Percentiles rank a stretch among this genome's conserved stretches.
Evolutionary conservation across 352 stramenopile genomes (phyloP).

Genomic region (Pythium coloratum): DNA sequence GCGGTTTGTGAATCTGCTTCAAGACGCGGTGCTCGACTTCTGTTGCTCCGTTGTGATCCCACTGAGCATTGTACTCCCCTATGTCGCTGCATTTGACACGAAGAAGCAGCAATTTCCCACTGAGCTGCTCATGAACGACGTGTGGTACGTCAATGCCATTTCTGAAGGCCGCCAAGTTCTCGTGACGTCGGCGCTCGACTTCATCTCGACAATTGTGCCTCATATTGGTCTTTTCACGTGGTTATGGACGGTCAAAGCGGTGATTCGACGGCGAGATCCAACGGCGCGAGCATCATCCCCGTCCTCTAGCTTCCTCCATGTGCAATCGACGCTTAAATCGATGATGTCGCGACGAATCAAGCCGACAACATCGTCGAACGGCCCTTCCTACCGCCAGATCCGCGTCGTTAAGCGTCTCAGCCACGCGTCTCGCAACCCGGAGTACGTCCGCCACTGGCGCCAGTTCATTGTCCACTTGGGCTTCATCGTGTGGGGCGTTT

Average conservation of each 20-base stretch:
- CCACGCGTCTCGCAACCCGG: background rate
- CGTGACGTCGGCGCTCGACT: conserved; percentile 19
- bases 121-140: conserved; percentile 16
- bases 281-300: too few relatives aligned
- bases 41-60: conserved; percentile 29
- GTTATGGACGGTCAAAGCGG: conserved; percentile 16
- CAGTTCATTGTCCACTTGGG: background rate
- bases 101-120: background rate
- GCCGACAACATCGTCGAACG: too few relatives aligned
- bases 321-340: too few relatives aligned
- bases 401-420: background rate
- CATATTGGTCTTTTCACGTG: conserved; percentile 14
- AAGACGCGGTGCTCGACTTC: conserved; percentile 24
- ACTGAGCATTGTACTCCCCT: conserved; percentile 20
- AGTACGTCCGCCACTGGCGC: background rate
- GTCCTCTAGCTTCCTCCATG: background rate
- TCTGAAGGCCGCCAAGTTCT: conserved; percentile 19
- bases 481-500: conserved; percentile 4
- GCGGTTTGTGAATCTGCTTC: conserved; percentile 15
- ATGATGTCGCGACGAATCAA: too few relatives aligned
- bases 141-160: conserved; percentile 19
- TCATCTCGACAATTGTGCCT: conserved; percentile 17
- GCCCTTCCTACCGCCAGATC: too few relatives aligned
- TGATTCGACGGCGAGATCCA: conserved; percentile 4
- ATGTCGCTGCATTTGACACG: background rate